A percentile compares a stretch with the other conserved stretches of the same genome.
These are phyloP conservation scores for Saccharomycopsis sp. DNA, from an alignment of 805 yeast genomes.

Conservation along the genomic window DNA sequence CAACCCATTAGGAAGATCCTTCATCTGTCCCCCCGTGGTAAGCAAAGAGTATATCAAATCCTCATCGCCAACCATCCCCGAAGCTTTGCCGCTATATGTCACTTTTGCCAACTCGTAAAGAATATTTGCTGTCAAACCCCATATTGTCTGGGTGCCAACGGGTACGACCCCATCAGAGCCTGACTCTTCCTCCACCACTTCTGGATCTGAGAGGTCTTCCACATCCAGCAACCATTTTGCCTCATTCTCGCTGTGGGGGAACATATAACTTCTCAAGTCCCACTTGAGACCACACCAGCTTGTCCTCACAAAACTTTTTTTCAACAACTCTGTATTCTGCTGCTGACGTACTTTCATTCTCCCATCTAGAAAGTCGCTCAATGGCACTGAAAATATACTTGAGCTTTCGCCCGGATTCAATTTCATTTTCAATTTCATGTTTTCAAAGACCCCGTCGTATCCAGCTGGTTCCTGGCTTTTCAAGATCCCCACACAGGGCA, in stretches of 20 bases:
- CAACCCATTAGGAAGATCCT: no score
- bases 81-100: slow-evolving; percentile 33
- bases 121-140: slow-evolving; percentile 80
- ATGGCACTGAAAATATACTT: slow-evolving; percentile 60
- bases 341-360: slow-evolving; percentile 18
- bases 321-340: slow-evolving; percentile 27
- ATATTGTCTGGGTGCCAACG: slow-evolving; percentile 51
- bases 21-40: slow-evolving; percentile 40
- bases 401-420: slow-evolving; percentile 75
- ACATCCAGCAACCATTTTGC: slow-evolving; percentile 55
- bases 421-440: slow-evolving; percentile 32
- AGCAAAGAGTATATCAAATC: slow-evolving; percentile 40
- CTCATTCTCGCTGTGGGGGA: slow-evolving; percentile 47
- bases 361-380: slow-evolving; percentile 43
- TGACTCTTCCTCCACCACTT: slow-evolving; percentile 39
- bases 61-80: slow-evolving; percentile 39
- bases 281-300: slow-evolving; percentile 70
- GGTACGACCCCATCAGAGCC: slow-evolving; percentile 24
- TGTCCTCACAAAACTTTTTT: slow-evolving; percentile 28
- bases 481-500: slow-evolving; percentile 68
- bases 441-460: slow-evolving; percentile 23
- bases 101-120: slow-evolving; percentile 61
- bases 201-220: slow-evolving; percentile 51
- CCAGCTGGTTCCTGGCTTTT: slow-evolving; percentile 27
- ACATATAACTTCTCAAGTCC: slow-evolving; percentile 53